phyloP scores from a whole-genome alignment of 2,329 filamentous ascomycete genomes.

The Phialemoniopsis sp. region DNA sequence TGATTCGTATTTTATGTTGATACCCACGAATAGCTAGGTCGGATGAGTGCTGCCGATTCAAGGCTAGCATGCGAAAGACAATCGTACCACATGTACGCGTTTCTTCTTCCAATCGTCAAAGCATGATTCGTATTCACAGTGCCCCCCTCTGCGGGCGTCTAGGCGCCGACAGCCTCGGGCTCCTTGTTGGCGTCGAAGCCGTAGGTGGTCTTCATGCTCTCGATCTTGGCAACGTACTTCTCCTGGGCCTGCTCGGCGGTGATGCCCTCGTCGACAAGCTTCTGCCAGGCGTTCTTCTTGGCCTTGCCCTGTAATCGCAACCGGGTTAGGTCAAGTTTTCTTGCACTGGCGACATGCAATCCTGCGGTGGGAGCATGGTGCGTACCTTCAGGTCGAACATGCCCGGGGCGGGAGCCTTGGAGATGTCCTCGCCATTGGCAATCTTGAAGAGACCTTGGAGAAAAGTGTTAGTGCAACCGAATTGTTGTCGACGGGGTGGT shows the following conservation, averaged over 20 bases:
- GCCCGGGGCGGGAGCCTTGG: conserved; percentile 54
- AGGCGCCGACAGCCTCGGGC: conserved; percentile 48
- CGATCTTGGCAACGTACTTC: conserved; percentile 70
- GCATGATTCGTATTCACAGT: too few relatives aligned
- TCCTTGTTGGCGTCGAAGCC: conserved; percentile 63
- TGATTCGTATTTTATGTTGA: too few relatives aligned
- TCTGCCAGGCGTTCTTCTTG: conserved; percentile 77
- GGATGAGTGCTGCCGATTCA: too few relatives aligned
- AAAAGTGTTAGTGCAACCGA: too few relatives aligned
- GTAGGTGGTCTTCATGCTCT: conserved; percentile 66
- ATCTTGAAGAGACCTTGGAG: conserved; percentile 54
- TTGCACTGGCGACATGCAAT: background rate
- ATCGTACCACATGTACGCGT: too few relatives aligned
- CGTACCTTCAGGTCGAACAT: conserved; percentile 67
- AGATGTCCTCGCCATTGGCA: conserved; percentile 51
- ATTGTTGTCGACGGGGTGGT: too few relatives aligned
- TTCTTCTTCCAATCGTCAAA: too few relatives aligned
- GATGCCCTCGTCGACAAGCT: conserved; percentile 59
- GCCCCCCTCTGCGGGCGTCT: background rate
- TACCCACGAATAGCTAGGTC: too few relatives aligned
- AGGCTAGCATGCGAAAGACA: too few relatives aligned
- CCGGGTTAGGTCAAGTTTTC: conserved; percentile 1
- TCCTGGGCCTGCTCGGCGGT: conserved; percentile 66
- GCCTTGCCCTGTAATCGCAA: conserved; percentile 59
- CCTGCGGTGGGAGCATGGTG: conserved; percentile 1